These are phyloP conservation scores for Schoenoplectus tabernaemontani DNA, from an alignment of 202 grass and related monocot genomes.

Conservation along the genomic window DNA sequence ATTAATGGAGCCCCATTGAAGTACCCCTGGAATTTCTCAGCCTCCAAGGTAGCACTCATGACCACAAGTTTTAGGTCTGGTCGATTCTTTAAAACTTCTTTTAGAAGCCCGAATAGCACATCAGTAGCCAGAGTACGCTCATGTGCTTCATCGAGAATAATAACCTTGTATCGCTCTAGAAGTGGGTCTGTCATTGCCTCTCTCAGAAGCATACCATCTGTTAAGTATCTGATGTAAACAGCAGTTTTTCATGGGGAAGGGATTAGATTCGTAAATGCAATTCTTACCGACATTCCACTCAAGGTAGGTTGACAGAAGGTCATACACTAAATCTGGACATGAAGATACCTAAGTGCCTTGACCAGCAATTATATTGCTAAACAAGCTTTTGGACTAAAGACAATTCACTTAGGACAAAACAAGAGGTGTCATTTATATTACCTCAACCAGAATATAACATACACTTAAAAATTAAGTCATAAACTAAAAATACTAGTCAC, in stretches of 20 bases:
- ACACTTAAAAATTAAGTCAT: constrained; percentile 43
- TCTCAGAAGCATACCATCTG: constrained; percentile 98
- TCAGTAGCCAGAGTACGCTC: constrained; percentile 83
- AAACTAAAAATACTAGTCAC: constrained; percentile 32
- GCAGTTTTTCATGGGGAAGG: constrained; percentile 72
- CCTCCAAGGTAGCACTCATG: constrained; percentile 96
- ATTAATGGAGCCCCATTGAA: constrained; percentile 83
- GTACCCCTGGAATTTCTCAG: constrained; percentile 87
- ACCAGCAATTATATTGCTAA: constrained; percentile 43
- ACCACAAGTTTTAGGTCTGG: constrained; percentile 84
- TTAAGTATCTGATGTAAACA: constrained; percentile 96
- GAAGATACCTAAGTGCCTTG: constrained; percentile 28
- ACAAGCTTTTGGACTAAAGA: constrained; percentile 4
- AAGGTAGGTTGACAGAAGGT: neutral
- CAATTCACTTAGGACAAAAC: neutral
- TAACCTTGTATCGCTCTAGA: constrained; percentile 93
- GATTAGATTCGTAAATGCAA: constrained; percentile 53
- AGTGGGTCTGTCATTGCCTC: constrained; percentile 96
- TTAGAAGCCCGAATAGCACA: constrained; percentile 82
- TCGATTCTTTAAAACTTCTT: constrained; percentile 81
- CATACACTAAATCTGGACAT: neutral
- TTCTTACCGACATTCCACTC: neutral
- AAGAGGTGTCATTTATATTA: neutral
- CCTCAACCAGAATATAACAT: constrained; percentile 18
- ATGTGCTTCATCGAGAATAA: constrained; percentile 91